Conservation (phyloP, 2,329 filamentous ascomycete species). For the Colletotrichum musae region DNA sequence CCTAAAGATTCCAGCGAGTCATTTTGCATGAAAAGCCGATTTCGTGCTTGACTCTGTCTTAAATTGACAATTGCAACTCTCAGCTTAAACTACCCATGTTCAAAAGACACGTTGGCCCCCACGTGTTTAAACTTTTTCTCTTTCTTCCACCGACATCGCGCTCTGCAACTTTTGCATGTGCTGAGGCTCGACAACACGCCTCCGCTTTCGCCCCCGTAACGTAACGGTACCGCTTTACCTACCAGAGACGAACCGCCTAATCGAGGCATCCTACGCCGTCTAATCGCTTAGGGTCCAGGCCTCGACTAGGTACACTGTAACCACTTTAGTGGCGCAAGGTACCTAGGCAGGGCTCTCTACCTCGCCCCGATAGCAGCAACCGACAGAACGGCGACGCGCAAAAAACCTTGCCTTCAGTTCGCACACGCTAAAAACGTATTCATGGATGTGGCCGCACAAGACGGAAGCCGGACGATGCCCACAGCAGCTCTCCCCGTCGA, state of each 20-base stretch:
- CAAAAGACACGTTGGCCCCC: constrained; percentile 32
- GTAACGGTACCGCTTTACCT: constrained; percentile 19
- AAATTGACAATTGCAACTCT: constrained; percentile 34
- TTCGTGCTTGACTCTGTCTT: constrained; percentile 26
- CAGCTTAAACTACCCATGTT: constrained; percentile 26
- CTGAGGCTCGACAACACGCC: constrained; percentile 9
- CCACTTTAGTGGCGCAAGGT: neutral
- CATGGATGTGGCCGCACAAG: constrained; percentile 3
- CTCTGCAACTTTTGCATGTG: constrained; percentile 32
- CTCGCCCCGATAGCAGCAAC: constrained; percentile 19
- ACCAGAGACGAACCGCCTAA: constrained; percentile 8
- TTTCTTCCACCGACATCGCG: constrained; percentile 24
- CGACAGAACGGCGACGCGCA: neutral
- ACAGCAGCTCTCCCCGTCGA: constrained; percentile 16
- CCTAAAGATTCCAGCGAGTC: constrained; percentile 22
- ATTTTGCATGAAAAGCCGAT: constrained; percentile 16
- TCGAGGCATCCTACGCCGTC: constrained; percentile 30
- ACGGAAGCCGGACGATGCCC: constrained; percentile 11
- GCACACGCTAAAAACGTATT: too few relatives aligned
- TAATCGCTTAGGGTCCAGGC: constrained; percentile 32
- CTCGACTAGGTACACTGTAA: neutral
- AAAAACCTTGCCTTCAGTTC: constrained; percentile 29
- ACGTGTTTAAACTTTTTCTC: constrained; percentile 37
- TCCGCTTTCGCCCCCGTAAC: neutral
- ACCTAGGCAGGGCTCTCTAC: constrained; percentile 12